Conservation (phyloP, 208 protist genomes). For the Leishmania arabica region DNA sequence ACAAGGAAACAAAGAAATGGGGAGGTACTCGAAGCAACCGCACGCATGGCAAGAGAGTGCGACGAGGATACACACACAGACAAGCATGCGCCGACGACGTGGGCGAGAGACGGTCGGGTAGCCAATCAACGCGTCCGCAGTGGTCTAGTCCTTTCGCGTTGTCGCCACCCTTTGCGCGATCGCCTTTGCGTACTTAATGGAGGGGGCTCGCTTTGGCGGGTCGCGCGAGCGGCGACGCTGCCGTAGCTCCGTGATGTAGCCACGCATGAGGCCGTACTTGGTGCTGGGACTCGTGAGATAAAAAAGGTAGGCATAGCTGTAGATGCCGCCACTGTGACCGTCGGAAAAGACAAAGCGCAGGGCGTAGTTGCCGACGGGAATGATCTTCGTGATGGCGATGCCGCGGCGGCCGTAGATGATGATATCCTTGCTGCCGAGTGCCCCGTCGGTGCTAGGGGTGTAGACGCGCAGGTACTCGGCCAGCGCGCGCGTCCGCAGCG, state of each 20-base stretch:
- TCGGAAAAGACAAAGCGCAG: slow-evolving; percentile 88
- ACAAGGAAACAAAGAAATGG: background rate
- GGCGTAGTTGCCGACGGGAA: slow-evolving; percentile 85
- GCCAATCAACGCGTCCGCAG: background rate
- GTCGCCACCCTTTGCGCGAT: background rate
- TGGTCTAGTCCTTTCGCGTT: background rate
- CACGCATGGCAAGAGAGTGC: background rate
- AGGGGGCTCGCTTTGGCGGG: slow-evolving; percentile 61
- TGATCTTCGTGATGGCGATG: slow-evolving; percentile 72
- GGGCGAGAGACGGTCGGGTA: background rate
- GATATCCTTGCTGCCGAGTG: slow-evolving; percentile 36
- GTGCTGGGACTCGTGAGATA: slow-evolving; percentile 40
- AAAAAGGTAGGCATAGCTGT: slow-evolving; percentile 86
- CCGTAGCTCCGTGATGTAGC: slow-evolving; percentile 69
- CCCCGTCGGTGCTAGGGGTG: slow-evolving; percentile 85
- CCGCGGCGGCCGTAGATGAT: slow-evolving; percentile 84
- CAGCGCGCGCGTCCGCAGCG: slow-evolving; percentile 51
- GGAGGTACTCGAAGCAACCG: background rate
- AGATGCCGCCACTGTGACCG: slow-evolving; percentile 83
- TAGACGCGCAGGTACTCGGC: slow-evolving; percentile 86
- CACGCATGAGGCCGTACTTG: slow-evolving; percentile 80
- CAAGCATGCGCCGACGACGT: background rate
- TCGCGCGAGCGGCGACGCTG: slow-evolving; percentile 60
- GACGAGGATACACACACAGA: background rate
- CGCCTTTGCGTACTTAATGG: slow-evolving; percentile 12